Evolutionary conservation across 345 rosid species (phyloP).

Genomic region (Pugionium cornutum): DNA sequence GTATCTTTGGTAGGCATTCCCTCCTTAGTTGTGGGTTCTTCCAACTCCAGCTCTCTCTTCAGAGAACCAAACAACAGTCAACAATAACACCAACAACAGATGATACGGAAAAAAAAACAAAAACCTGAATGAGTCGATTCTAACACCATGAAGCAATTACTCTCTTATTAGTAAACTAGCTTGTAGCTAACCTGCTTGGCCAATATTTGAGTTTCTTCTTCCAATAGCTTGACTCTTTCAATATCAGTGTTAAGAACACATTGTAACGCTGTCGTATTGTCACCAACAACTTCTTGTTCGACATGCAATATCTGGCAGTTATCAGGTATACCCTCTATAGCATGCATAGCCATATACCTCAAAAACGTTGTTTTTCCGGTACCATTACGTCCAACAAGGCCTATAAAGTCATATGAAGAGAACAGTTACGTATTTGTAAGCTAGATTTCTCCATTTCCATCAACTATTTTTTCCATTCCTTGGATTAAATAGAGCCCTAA

Average conservation of each 20-base stretch:
- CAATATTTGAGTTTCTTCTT: slow-evolving; percentile 73
- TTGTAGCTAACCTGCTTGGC: slow-evolving; percentile 63
- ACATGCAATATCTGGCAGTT: slow-evolving; percentile 98
- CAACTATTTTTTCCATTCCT: slow-evolving; percentile 5
- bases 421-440: slow-evolving; percentile 27
- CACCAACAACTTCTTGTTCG: slow-evolving; percentile 98
- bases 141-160: slow-evolving; percentile 21
- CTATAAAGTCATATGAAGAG: slow-evolving; percentile 44
- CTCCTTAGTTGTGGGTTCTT: slow-evolving; percentile 50
- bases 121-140: slow-evolving; percentile 2
- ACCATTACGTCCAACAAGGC: slow-evolving; percentile 97
- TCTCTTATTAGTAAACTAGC: slow-evolving; percentile 18
- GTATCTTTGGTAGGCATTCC: slow-evolving; percentile 50
- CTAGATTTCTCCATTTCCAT: neutral
- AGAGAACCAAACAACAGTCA: slow-evolving; percentile 37
- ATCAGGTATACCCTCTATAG: slow-evolving; percentile 90
- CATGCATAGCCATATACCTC: slow-evolving; percentile 97
- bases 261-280: slow-evolving; percentile 82
- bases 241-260: slow-evolving; percentile 91
- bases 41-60: slow-evolving; percentile 74
- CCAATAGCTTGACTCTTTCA: slow-evolving; percentile 81
- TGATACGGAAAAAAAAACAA: slow-evolving; percentile 11
- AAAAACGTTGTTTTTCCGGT: slow-evolving; percentile 98
- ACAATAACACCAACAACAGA: slow-evolving; percentile 29
- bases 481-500: slow-evolving; percentile 16